Evolutionary conservation across 192 early-diverging fungal species (phyloP).

Genomic region (Podila clonocystis): DNA sequence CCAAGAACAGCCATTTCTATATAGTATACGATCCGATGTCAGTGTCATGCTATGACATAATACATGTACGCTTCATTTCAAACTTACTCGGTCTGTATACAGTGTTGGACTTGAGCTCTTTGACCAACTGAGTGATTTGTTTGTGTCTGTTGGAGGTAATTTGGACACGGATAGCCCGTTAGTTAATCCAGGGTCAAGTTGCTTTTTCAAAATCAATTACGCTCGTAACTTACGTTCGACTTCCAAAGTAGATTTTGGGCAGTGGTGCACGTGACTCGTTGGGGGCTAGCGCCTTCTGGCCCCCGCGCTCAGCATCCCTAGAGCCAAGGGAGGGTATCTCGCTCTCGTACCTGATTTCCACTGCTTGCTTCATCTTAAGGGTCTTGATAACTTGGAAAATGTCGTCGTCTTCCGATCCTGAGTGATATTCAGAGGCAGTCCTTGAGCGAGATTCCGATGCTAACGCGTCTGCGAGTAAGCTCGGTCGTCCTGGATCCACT

Average conservation of each 20-base stretch:
- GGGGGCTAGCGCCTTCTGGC: background rate
- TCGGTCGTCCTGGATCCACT: background rate
- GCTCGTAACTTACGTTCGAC: constrained; percentile 20
- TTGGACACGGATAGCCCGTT: background rate
- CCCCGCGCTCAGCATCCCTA: background rate
- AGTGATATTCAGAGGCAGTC: background rate
- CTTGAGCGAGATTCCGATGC: too few species aligned
- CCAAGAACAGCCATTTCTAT: constrained; percentile 62
- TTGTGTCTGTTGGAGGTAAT: constrained; percentile 60
- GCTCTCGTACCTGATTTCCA: constrained; percentile 19
- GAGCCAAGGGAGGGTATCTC: background rate
- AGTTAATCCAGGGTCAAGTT: background rate
- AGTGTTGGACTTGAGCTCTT: constrained; percentile 57
- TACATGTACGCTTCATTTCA: background rate
- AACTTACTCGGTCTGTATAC: constrained; percentile 55
- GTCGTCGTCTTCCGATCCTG: background rate
- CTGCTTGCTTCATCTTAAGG: background rate
- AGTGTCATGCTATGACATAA: too few species aligned
- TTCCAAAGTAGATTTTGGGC: constrained; percentile 48
- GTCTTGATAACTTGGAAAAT: background rate
- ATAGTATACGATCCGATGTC: background rate
- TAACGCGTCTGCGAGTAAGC: background rate
- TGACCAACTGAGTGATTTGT: constrained; percentile 65
- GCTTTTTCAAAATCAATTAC: background rate
- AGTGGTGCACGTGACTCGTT: background rate